phyloP scores from a whole-genome alignment of 2,329 filamentous ascomycete genomes.

The Colletotrichum sp. region DNA sequence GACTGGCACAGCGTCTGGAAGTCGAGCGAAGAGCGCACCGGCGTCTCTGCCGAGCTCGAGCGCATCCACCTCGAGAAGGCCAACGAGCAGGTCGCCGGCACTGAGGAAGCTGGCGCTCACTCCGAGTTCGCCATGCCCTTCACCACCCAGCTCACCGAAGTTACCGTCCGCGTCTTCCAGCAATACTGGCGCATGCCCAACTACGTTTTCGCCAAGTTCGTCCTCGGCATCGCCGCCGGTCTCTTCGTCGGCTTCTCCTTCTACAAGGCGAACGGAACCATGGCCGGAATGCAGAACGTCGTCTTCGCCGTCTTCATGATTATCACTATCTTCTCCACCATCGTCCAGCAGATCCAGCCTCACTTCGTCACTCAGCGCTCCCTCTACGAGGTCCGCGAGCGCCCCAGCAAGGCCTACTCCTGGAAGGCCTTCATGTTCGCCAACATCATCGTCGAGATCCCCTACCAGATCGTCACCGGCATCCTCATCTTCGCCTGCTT shows the following conservation, averaged over 20 bases:
- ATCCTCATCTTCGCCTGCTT: conserved; percentile 69
- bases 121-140: conserved; percentile 84
- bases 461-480: conserved; percentile 70
- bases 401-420: conserved; percentile 76
- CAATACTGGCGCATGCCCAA: conserved; percentile 84
- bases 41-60: conserved; percentile 66
- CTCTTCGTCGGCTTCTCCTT: conserved; percentile 82
- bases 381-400: conserved; percentile 79
- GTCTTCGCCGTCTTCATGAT: conserved; percentile 80
- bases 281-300: conserved; percentile 76
- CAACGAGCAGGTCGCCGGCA: conserved; percentile 16
- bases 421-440: conserved; percentile 77
- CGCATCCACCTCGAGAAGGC: conserved; percentile 60
- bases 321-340: conserved; percentile 73
- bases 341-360: conserved; percentile 77
- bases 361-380: conserved; percentile 76
- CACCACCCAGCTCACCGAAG: conserved; percentile 65
- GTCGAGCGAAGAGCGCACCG: conserved; percentile 53
- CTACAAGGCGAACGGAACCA: conserved; percentile 57
- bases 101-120: conserved; percentile 33
- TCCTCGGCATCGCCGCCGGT: conserved; percentile 62
- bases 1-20: conserved; percentile 77
- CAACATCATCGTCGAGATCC: conserved; percentile 75
- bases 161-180: conserved; percentile 74
- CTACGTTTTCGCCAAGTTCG: conserved; percentile 78